phyloP scores from a whole-genome alignment of 257 asterid species.

The Capsicum chinense region DNA sequence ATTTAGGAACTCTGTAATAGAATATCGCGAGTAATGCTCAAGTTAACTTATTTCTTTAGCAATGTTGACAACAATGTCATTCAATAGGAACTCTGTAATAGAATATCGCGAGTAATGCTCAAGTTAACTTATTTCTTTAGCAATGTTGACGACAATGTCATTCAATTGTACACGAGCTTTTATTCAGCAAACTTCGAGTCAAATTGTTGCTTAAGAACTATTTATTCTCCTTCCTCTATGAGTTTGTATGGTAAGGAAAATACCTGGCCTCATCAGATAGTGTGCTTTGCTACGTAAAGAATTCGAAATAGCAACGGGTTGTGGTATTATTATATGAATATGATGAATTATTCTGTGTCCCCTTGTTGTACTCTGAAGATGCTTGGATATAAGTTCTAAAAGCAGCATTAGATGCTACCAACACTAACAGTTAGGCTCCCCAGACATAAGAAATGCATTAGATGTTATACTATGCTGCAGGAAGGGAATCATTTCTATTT shows the following conservation, averaged over 20 bases:
- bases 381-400: conserved; percentile 24
- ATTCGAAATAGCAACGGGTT: neutral
- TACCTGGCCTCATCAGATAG: conserved; percentile 21
- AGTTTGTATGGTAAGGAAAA: conserved; percentile 22
- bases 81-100: neutral
- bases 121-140: neutral
- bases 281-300: neutral
- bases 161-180: neutral
- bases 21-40: neutral
- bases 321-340: neutral
- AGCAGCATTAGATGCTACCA: conserved; percentile 16
- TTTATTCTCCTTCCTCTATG: neutral
- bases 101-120: neutral
- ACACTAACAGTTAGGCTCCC: neutral
- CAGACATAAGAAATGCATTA: conserved; percentile 15
- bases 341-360: conserved; percentile 28
- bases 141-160: neutral
- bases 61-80: neutral
- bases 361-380: conserved; percentile 27
- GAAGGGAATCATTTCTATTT: conserved; percentile 26
- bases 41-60: neutral
- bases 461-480: conserved; percentile 26
- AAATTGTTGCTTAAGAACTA: too few species aligned
- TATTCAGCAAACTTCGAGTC: neutral
- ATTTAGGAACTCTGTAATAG: neutral